Percentiles rank a stretch among this genome's conserved stretches.
These are phyloP conservation scores for Erodium texanum DNA, from an alignment of 441 rosid species.

Conservation along the genomic window DNA sequence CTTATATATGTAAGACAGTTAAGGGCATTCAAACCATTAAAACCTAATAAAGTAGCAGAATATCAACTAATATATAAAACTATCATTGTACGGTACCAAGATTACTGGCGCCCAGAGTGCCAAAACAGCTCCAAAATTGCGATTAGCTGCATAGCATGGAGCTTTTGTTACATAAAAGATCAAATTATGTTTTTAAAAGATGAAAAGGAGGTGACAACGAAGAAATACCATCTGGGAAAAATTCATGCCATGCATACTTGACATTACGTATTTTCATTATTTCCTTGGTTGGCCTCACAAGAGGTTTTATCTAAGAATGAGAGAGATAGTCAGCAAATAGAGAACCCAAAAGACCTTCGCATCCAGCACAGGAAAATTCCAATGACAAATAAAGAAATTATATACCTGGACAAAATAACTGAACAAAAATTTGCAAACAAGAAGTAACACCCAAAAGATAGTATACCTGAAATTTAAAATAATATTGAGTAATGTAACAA, in stretches of 20 bases:
- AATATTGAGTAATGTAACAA: background rate
- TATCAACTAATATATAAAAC: background rate
- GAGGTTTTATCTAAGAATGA: constrained; percentile 54
- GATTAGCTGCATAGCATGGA: constrained; percentile 36
- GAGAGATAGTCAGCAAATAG: constrained; percentile 15
- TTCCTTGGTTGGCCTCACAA: constrained; percentile 88
- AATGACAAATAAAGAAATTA: constrained; percentile 17
- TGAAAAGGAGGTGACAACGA: constrained; percentile 19
- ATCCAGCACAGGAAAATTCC: background rate
- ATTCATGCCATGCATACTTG: constrained; percentile 81
- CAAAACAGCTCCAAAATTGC: constrained; percentile 65
- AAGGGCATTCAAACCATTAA: no score
- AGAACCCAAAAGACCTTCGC: constrained; percentile 6
- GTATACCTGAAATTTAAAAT: constrained; percentile 62
- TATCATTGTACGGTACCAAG: constrained; percentile 33
- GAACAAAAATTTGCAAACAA: constrained; percentile 58
- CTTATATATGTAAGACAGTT: no score
- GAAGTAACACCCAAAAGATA: constrained; percentile 71
- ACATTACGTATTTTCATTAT: constrained; percentile 63
- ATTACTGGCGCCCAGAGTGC: constrained; percentile 84
- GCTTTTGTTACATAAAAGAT: constrained; percentile 11
- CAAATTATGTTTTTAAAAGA: constrained; percentile 7
- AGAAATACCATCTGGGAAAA: constrained; percentile 65
- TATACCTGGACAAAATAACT: constrained; percentile 92
- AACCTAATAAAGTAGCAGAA: no score